phyloP scores from a whole-genome alignment of 768 basidiomycete genomes.

The Ramaria sp. region DNA sequence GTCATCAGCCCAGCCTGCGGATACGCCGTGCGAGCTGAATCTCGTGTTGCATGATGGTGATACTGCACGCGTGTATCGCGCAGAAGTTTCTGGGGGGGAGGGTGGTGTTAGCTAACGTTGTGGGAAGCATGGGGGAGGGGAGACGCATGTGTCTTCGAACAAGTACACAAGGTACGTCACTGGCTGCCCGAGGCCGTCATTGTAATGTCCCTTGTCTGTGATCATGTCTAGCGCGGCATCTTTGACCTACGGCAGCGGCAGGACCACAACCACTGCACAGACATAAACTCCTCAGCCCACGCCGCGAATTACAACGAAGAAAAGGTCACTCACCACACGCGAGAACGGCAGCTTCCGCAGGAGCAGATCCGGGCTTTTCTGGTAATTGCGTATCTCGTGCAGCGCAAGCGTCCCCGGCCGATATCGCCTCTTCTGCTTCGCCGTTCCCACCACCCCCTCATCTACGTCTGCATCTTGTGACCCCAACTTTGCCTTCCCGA shows the following conservation, averaged over 20 bases:
- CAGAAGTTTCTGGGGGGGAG: slow-evolving; percentile 71
- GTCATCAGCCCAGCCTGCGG: slow-evolving; percentile 46
- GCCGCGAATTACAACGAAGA: too few relatives aligned
- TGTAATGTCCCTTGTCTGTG: slow-evolving; percentile 58
- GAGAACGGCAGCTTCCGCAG: slow-evolving; percentile 86
- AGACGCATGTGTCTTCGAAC: slow-evolving; percentile 94
- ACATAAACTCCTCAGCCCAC: too few relatives aligned
- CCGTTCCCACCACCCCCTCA: background rate
- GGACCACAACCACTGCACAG: background rate
- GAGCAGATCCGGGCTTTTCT: slow-evolving; percentile 84
- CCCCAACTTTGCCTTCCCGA: slow-evolving; percentile 30
- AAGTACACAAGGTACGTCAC: slow-evolving; percentile 92
- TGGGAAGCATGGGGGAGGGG: slow-evolving; percentile 3
- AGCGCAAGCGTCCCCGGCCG: slow-evolving; percentile 86
- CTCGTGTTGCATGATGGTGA: slow-evolving; percentile 95
- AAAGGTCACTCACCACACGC: slow-evolving; percentile 71
- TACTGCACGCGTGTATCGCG: slow-evolving; percentile 95
- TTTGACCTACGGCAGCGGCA: slow-evolving; percentile 57
- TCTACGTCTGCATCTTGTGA: background rate
- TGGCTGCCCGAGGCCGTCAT: slow-evolving; percentile 54
- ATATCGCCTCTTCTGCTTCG: slow-evolving; percentile 55
- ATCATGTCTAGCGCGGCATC: slow-evolving; percentile 91
- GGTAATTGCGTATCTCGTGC: slow-evolving; percentile 89
- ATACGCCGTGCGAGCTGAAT: slow-evolving; percentile 94
- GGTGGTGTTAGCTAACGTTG: background rate